A percentile compares a stretch with the other conserved stretches of the same genome.
Evolutionary conservation across 805 yeast species (phyloP).

Genomic region (Ascoidea rubescens): DNA sequence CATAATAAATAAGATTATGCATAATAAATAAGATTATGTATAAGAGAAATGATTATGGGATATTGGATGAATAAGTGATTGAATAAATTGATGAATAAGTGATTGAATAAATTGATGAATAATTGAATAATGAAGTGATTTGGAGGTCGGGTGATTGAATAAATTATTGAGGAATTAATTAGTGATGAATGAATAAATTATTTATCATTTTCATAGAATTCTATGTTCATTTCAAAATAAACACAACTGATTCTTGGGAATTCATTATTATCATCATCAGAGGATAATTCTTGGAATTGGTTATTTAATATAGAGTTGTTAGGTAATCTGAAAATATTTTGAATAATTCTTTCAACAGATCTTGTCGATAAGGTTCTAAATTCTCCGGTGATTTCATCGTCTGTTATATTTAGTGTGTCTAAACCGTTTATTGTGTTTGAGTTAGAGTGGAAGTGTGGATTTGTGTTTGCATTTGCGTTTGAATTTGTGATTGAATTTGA

Average conservation of each 20-base stretch:
- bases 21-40: too few species aligned
- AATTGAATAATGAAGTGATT: too few species aligned
- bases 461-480: background rate
- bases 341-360: background rate
- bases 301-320: background rate
- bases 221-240: background rate
- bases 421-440: background rate
- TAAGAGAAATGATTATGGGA: too few species aligned
- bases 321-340: background rate
- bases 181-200: too few species aligned
- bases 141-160: too few species aligned
- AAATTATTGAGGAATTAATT: too few species aligned
- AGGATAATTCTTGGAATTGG: too few species aligned
- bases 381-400: background rate
- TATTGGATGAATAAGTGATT: too few species aligned
- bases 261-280: background rate
- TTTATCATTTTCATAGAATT: background rate
- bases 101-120: too few species aligned
- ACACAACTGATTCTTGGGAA: background rate
- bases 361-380: background rate
- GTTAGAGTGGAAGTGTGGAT: too few species aligned
- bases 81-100: too few species aligned
- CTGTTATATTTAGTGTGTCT: background rate
- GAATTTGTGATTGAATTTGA: background rate
- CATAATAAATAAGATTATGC: too few species aligned